Conservation (phyloP, 2,329 filamentous ascomycete genomes). For the Penicillium sp. region DNA sequence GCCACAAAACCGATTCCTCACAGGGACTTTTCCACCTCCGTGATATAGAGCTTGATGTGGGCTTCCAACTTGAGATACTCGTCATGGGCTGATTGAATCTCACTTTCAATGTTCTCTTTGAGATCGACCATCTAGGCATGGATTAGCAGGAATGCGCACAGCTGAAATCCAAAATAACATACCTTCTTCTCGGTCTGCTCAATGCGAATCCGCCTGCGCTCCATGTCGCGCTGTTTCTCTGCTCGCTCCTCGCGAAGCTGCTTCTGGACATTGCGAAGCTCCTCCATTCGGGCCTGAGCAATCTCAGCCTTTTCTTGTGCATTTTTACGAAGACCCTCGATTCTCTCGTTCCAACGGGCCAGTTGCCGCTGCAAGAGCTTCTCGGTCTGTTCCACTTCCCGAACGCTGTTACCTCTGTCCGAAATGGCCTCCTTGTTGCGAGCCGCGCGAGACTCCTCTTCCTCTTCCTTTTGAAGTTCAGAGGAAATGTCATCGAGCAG, state of each 20-base stretch:
- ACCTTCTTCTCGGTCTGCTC: constrained; percentile 99
- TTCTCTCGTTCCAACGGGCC: constrained; percentile 78
- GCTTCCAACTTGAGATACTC: constrained; percentile 97
- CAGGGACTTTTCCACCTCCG: constrained; percentile 93
- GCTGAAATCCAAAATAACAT: constrained; percentile 25
- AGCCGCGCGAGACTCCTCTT: constrained; percentile 74
- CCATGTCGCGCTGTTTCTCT: constrained; percentile 87
- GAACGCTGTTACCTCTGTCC: constrained; percentile 81
- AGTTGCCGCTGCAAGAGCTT: constrained; percentile 77
- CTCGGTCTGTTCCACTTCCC: constrained; percentile 87
- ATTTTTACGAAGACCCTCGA: constrained; percentile 74
- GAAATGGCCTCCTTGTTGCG: constrained; percentile 81
- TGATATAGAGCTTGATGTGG: constrained; percentile 96
- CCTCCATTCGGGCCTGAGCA: constrained; percentile 85
- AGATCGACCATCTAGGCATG: constrained; percentile 79
- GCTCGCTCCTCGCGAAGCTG: constrained; percentile 77
- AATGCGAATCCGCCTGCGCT: constrained; percentile 84
- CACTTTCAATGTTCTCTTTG: constrained; percentile 94
- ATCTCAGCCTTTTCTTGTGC: constrained; percentile 75
- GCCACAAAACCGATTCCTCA: constrained; percentile 24
- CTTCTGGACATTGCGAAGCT: constrained; percentile 73
- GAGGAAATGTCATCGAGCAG: constrained; percentile 78
- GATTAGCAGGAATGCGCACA: constrained; percentile 18
- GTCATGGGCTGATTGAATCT: constrained; percentile 83
- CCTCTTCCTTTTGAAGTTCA: constrained; percentile 88